Percentiles rank a stretch among this genome's conserved stretches.
Evolutionary conservation across 2,329 filamentous ascomycete species (phyloP).

Genomic region (Paramyrothecium roridum): DNA sequence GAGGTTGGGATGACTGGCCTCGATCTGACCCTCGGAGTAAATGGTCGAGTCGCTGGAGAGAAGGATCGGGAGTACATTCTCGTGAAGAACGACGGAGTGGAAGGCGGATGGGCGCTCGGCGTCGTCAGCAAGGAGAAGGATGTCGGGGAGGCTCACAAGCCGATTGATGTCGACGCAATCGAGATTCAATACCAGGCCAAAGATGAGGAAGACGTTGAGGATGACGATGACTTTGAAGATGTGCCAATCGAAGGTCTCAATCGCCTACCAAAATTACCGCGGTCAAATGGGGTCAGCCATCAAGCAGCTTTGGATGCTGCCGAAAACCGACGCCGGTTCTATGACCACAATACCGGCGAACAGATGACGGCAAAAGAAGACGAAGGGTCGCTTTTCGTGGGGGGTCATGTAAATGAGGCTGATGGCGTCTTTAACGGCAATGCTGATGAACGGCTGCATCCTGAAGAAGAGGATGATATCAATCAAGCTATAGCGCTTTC

Average conservation of each 20-base stretch:
- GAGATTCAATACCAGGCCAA: slow-evolving; percentile 54
- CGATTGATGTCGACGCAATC: slow-evolving; percentile 82
- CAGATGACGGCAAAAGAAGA: slow-evolving; percentile 30
- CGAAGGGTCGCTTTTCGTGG: slow-evolving; percentile 46
- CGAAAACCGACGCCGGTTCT: slow-evolving; percentile 21
- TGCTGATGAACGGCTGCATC: slow-evolving; percentile 33
- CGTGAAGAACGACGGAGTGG: slow-evolving; percentile 91
- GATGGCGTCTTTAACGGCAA: slow-evolving; percentile 16
- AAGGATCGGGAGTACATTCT: slow-evolving; percentile 91
- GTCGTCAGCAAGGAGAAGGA: slow-evolving; percentile 86
- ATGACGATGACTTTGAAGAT: slow-evolving; percentile 84
- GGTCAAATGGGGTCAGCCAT: slow-evolving; percentile 14
- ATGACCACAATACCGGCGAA: slow-evolving; percentile 13
- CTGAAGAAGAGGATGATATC: slow-evolving; percentile 59
- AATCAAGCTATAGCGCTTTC: slow-evolving; percentile 83
- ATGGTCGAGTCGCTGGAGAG: slow-evolving; percentile 74
- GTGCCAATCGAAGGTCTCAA: slow-evolving; percentile 90
- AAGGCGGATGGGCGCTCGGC: slow-evolving; percentile 93
- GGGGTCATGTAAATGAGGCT: slow-evolving; percentile 21
- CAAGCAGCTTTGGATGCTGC: slow-evolving; percentile 21
- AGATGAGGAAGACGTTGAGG: slow-evolving; percentile 61
- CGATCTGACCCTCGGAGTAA: slow-evolving; percentile 65
- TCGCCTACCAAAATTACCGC: slow-evolving; percentile 62
- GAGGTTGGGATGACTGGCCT: slow-evolving; percentile 84
- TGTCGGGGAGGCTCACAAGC: slow-evolving; percentile 75